Evolutionary conservation across 2,329 filamentous ascomycete genomes (phyloP).

Genomic region (Alternaria novae-zelandiae): DNA sequence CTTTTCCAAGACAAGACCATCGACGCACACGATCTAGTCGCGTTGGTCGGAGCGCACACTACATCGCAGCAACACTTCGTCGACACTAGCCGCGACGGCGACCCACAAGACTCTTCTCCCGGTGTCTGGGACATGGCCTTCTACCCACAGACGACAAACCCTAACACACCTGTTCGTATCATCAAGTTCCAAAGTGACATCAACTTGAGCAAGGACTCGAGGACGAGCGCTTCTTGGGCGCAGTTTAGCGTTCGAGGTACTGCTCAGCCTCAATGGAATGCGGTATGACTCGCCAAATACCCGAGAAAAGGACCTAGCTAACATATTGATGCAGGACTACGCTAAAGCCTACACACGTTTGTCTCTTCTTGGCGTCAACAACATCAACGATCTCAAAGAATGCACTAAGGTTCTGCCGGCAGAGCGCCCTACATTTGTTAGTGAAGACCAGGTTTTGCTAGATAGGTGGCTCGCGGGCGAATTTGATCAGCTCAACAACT

Average conservation of each 20-base stretch:
- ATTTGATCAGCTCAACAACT: constrained; percentile 41
- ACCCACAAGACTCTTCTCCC: constrained; percentile 47
- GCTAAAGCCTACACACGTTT: constrained; percentile 62
- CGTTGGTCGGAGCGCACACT: constrained; percentile 48
- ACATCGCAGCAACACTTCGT: constrained; percentile 49
- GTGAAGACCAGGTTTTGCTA: constrained; percentile 34
- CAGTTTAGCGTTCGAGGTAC: constrained; percentile 28
- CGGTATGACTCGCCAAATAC: constrained; percentile 27
- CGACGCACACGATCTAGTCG: constrained; percentile 45
- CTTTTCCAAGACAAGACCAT: constrained; percentile 50
- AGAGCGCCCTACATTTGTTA: constrained; percentile 29
- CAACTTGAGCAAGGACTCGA: constrained; percentile 41
- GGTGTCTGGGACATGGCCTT: constrained; percentile 48
- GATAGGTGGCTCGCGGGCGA: constrained; percentile 42
- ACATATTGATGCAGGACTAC: constrained; percentile 50
- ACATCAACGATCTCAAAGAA: constrained; percentile 62
- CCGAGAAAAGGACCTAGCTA: background rate
- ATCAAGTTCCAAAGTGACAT: constrained; percentile 49
- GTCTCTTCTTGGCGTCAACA: constrained; percentile 62
- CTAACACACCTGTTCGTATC: constrained; percentile 36
- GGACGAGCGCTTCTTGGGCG: constrained; percentile 43
- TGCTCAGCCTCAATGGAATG: constrained; percentile 42
- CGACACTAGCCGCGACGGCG: constrained; percentile 36
- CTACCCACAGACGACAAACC: constrained; percentile 42
- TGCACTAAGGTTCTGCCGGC: constrained; percentile 60